These are phyloP conservation scores for Apiotrichum gracile DNA, from an alignment of 1,284 basidiomycete species.

Conservation along the genomic window DNA sequence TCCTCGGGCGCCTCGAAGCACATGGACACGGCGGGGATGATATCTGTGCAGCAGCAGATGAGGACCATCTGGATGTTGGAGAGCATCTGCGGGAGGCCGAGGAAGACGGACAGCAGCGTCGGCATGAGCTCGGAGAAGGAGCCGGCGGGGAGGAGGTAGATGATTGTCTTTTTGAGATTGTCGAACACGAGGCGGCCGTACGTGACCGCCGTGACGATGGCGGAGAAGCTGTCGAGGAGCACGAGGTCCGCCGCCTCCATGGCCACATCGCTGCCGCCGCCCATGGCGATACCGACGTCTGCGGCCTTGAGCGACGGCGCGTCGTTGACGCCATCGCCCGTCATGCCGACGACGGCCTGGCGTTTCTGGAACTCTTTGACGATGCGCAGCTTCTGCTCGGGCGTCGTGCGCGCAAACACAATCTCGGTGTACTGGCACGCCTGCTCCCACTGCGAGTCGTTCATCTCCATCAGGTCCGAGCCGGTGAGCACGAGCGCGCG, in stretches of 20 bases:
- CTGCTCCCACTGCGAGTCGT: constrained; percentile 52
- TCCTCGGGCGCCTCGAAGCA: constrained; percentile 58
- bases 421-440: constrained; percentile 59
- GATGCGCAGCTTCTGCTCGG: constrained; percentile 66
- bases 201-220: constrained; percentile 49
- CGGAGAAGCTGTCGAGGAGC: constrained; percentile 42
- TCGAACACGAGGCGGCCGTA: constrained; percentile 64
- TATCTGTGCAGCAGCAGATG: constrained; percentile 34
- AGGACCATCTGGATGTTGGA: constrained; percentile 51
- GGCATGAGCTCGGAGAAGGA: constrained; percentile 64
- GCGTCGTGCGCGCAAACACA: constrained; percentile 67
- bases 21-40: constrained; percentile 55
- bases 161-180: constrained; percentile 56
- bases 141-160: constrained; percentile 46
- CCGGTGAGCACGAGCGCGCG: constrained; percentile 54
- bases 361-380: constrained; percentile 58
- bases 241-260: constrained; percentile 48
- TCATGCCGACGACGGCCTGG: constrained; percentile 55
- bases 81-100: constrained; percentile 54
- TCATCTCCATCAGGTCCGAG: constrained; percentile 53
- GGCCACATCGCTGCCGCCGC: constrained; percentile 48
- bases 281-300: constrained; percentile 52
- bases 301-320: constrained; percentile 56
- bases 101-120: constrained; percentile 55
- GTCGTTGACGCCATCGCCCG: constrained; percentile 67